These are phyloP conservation scores for Chalciporus piperatoides DNA, from an alignment of 1,284 basidiomycete species.

Conservation along the genomic window DNA sequence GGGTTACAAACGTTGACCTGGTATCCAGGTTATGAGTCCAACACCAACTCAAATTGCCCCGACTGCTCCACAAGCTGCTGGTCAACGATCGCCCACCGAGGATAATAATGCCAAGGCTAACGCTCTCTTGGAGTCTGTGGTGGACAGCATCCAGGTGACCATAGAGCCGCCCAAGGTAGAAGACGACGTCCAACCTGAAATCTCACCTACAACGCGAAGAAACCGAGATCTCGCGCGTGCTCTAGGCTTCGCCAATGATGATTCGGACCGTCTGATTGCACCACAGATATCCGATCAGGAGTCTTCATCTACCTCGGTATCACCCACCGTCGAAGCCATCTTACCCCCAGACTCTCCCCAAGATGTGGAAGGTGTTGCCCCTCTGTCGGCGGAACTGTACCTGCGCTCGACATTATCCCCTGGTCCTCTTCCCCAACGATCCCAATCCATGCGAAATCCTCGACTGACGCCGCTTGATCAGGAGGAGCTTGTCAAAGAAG, in stretches of 20 bases:
- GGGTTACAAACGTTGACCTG: slow-evolving; percentile 8
- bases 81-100: slow-evolving; percentile 32
- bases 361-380: slow-evolving; percentile 18
- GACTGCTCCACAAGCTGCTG: slow-evolving; percentile 11
- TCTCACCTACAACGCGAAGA: slow-evolving; percentile 52
- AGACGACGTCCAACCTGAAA: slow-evolving; percentile 26
- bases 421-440: slow-evolving; percentile 29
- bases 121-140: slow-evolving; percentile 63
- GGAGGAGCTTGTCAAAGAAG: slow-evolving; percentile 55
- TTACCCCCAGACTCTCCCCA: slow-evolving; percentile 23
- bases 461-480: slow-evolving; percentile 42
- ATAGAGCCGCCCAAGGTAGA: slow-evolving; percentile 28
- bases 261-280: slow-evolving; percentile 30
- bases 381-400: slow-evolving; percentile 4
- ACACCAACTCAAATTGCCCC: slow-evolving; percentile 30
- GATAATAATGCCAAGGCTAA: slow-evolving; percentile 56
- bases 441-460: slow-evolving; percentile 36
- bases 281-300: slow-evolving; percentile 19
- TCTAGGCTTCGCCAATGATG: slow-evolving; percentile 52
- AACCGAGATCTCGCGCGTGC: slow-evolving; percentile 70
- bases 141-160: slow-evolving; percentile 53
- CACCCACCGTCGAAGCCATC: slow-evolving; percentile 30
- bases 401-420: slow-evolving; percentile 16
- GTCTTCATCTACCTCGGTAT: slow-evolving; percentile 25
- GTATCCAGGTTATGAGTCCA: slow-evolving; percentile 53